These are phyloP conservation scores for Lasiodiplodia hormozganensis DNA, from an alignment of 2,329 filamentous ascomycete species.

Conservation along the genomic window DNA sequence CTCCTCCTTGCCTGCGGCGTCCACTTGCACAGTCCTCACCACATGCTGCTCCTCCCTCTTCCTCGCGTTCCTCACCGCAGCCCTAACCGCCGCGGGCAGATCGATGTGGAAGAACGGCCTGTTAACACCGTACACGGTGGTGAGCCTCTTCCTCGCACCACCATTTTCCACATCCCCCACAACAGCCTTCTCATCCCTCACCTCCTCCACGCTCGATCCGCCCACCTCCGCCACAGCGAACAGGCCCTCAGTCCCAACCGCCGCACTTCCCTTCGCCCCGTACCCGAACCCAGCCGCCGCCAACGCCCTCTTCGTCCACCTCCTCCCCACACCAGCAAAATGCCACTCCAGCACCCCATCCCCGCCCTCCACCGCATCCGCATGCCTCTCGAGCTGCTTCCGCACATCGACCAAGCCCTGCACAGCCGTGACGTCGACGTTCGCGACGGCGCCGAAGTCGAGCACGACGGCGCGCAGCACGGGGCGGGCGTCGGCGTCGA, in stretches of 20 bases:
- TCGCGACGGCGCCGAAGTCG: constrained; percentile 91
- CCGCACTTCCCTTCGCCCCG: constrained; percentile 41
- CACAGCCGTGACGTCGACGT: constrained; percentile 89
- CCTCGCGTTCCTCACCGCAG: constrained; percentile 28
- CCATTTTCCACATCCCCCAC: constrained; percentile 30
- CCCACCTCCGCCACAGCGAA: constrained; percentile 33
- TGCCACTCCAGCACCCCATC: constrained; percentile 86
- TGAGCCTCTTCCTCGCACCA: constrained; percentile 4
- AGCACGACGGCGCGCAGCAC: constrained; percentile 85
- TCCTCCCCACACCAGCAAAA: constrained; percentile 87
- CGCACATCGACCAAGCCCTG: constrained; percentile 93
- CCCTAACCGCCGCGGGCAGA: constrained; percentile 38
- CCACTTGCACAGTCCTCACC: neutral
- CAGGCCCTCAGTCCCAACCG: neutral
- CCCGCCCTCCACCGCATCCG: constrained; percentile 49
- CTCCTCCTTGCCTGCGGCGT: constrained; percentile 15
- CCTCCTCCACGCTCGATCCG: constrained; percentile 31
- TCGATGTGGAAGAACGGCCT: constrained; percentile 41
- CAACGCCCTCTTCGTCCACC: constrained; percentile 92
- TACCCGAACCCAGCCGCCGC: constrained; percentile 88
- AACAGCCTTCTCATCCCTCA: neutral
- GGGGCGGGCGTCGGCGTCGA: constrained; percentile 61
- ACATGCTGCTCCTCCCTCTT: constrained; percentile 1
- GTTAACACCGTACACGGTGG: constrained; percentile 36
- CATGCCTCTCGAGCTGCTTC: constrained; percentile 88